Conservation (phyloP, 2,329 filamentous ascomycete species). For the Fusarium sp. region DNA sequence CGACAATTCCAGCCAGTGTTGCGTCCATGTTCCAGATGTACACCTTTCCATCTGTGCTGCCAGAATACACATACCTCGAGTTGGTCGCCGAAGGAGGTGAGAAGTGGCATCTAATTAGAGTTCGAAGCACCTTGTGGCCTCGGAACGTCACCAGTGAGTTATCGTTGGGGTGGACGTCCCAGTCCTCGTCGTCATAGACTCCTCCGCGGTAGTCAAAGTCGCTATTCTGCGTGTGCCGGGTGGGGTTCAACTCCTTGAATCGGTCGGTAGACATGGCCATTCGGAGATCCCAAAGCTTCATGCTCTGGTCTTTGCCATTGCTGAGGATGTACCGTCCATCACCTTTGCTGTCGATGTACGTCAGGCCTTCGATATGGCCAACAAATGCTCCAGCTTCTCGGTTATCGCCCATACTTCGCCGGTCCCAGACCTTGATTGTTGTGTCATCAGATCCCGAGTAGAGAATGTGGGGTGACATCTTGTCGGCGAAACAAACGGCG, state of each 20-base stretch:
- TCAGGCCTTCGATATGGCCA: slow-evolving; percentile 73
- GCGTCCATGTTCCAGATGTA: slow-evolving; percentile 95
- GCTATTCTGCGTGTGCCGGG: slow-evolving; percentile 62
- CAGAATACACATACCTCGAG: slow-evolving; percentile 91
- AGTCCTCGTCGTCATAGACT: slow-evolving; percentile 71
- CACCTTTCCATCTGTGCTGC: slow-evolving; percentile 88
- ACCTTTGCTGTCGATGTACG: slow-evolving; percentile 76
- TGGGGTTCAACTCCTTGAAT: slow-evolving; percentile 66
- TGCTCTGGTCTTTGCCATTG: slow-evolving; percentile 95
- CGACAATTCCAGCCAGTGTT: slow-evolving; percentile 79
- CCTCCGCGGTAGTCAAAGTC: slow-evolving; percentile 81
- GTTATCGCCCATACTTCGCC: slow-evolving; percentile 88
- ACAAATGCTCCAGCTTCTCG: slow-evolving; percentile 75
- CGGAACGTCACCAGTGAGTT: slow-evolving; percentile 94
- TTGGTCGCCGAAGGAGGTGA: slow-evolving; percentile 87
- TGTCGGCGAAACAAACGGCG: slow-evolving; percentile 94
- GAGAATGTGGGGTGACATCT: slow-evolving; percentile 87
- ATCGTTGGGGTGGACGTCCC: slow-evolving; percentile 76
- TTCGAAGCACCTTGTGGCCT: slow-evolving; percentile 88
- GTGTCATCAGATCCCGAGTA: slow-evolving; percentile 97
- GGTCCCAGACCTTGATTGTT: slow-evolving; percentile 95
- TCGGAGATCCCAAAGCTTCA: slow-evolving; percentile 96
- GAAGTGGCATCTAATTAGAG: slow-evolving; percentile 95
- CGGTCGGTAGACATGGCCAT: slow-evolving; percentile 83
- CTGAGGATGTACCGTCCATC: slow-evolving; percentile 86